Conservation (phyloP, 139 green algal genomes). For the Coelastrella sp. region DNA sequence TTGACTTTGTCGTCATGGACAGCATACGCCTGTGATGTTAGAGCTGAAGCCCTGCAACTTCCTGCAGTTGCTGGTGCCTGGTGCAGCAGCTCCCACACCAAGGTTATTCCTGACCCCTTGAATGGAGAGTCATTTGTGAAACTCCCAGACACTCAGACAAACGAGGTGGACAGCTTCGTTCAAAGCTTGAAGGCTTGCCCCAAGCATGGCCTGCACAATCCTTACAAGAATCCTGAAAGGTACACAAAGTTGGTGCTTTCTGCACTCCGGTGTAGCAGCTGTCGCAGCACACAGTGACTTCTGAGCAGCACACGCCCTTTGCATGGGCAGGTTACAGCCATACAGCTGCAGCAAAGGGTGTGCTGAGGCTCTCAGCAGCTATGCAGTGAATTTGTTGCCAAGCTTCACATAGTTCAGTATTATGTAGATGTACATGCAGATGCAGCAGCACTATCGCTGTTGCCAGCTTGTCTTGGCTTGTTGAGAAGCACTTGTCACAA, state of each 20-base stretch:
- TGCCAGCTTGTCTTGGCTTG: too few relatives aligned
- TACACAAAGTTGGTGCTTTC: too few relatives aligned
- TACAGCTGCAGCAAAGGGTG: not conserved
- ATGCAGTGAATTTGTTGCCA: constrained; percentile 45
- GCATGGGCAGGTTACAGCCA: too few relatives aligned
- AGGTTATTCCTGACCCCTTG: constrained; percentile 82
- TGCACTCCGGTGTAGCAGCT: too few relatives aligned
- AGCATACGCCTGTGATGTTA: too few relatives aligned
- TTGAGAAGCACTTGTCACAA: too few relatives aligned
- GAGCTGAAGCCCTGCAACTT: too few relatives aligned
- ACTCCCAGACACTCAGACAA: constrained; percentile 75
- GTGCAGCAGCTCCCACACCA: constrained; percentile 55
- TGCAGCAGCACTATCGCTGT: too few relatives aligned
- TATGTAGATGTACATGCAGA: not conserved
- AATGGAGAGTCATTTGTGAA: constrained; percentile 84
- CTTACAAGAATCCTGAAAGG: constrained; percentile 91
- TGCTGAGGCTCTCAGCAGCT: constrained; percentile 64
- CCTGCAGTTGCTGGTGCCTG: constrained; percentile 81
- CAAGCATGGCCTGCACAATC: constrained; percentile 95
- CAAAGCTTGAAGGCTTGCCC: constrained; percentile 74
- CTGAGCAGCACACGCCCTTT: too few relatives aligned
- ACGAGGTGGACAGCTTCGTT: constrained; percentile 82
- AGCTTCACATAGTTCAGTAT: not conserved
- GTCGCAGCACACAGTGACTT: too few relatives aligned
- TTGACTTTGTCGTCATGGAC: too few relatives aligned